Conservation (phyloP, 306 rosid genomes). For the Vicia faba region DNA sequence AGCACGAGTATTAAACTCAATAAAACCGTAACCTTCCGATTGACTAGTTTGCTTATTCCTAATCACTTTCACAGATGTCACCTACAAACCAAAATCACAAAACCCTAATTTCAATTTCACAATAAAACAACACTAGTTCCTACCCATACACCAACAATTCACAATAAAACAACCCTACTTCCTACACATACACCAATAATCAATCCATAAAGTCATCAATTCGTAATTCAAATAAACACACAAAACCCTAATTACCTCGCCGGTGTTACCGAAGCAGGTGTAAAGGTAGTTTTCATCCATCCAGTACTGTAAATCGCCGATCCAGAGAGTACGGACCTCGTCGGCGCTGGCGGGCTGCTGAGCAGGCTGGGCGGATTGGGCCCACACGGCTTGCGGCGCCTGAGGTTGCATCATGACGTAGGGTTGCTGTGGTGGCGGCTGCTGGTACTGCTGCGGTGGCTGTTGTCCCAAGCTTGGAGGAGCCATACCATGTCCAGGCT, state of each 20-base stretch:
- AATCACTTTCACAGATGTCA: slow-evolving; percentile 71
- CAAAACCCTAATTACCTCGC: slow-evolving; percentile 62
- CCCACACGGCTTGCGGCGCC: slow-evolving; percentile 61
- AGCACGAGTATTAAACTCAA: slow-evolving; percentile 70
- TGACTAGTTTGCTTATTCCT: slow-evolving; percentile 84
- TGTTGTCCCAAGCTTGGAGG: slow-evolving; percentile 63
- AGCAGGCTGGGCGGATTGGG: slow-evolving; percentile 47
- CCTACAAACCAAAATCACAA: slow-evolving; percentile 45
- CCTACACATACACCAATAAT: not conserved
- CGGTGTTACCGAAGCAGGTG: slow-evolving; percentile 63
- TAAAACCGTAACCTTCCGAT: slow-evolving; percentile 89
- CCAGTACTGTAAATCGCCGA: slow-evolving; percentile 97
- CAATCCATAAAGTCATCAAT: not conserved
- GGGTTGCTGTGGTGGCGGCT: slow-evolving; percentile 48
- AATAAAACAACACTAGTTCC: not conserved
- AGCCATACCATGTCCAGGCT: slow-evolving; percentile 71
- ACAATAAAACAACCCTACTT: not conserved
- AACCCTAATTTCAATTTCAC: not conserved
- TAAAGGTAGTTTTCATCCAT: slow-evolving; percentile 85
- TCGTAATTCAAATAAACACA: not conserved
- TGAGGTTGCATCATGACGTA: slow-evolving; percentile 88
- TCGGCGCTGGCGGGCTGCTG: slow-evolving; percentile 60
- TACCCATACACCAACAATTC: not conserved
- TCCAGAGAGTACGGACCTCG: slow-evolving; percentile 94
- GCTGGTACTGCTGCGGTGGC: slow-evolving; percentile 64